Evolutionary conservation across 2,329 filamentous ascomycete genomes (phyloP).

Genomic region (Phoma sp.): DNA sequence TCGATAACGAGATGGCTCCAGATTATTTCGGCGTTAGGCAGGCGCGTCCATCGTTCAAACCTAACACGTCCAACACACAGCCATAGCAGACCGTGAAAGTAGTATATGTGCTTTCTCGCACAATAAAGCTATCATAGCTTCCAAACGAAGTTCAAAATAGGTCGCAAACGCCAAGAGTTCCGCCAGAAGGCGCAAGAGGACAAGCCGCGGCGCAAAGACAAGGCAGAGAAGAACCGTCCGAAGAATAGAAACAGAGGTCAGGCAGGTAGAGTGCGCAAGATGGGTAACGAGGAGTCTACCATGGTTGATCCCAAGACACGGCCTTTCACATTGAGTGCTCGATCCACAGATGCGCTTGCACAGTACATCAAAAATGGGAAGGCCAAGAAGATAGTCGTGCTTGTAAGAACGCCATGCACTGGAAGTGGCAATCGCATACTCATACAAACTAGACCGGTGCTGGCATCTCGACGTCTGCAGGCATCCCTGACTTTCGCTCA

Average conservation of each 20-base stretch:
- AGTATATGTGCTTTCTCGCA: background rate
- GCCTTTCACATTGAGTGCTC: conserved; percentile 69
- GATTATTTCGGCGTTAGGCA: conserved; percentile 6
- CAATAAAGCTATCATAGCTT: background rate
- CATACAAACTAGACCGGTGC: conserved; percentile 69
- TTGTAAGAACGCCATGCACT: conserved; percentile 56
- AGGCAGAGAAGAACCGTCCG: conserved; percentile 21
- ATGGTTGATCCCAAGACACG: conserved; percentile 70
- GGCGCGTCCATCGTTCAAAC: background rate
- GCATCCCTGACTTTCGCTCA: conserved; percentile 92
- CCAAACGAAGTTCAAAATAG: conserved; percentile 51
- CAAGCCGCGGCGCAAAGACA: conserved; percentile 34
- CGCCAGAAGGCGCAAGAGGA: conserved; percentile 49
- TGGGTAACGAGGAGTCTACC: conserved; percentile 85
- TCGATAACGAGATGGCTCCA: background rate
- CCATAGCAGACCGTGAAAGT: background rate
- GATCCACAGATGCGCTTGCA: conserved; percentile 77
- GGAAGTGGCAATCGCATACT: background rate
- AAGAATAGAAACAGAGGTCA: conserved; percentile 30
- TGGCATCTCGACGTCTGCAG: conserved; percentile 76
- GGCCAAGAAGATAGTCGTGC: conserved; percentile 76
- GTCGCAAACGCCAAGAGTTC: conserved; percentile 56
- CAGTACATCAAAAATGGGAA: conserved; percentile 75
- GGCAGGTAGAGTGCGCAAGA: conserved; percentile 56
- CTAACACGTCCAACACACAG: background rate